A percentile compares a stretch with the other conserved stretches of the same genome.
Conservation (phyloP, 139 green algal genomes). For the Dunaliella primolecta region DNA sequence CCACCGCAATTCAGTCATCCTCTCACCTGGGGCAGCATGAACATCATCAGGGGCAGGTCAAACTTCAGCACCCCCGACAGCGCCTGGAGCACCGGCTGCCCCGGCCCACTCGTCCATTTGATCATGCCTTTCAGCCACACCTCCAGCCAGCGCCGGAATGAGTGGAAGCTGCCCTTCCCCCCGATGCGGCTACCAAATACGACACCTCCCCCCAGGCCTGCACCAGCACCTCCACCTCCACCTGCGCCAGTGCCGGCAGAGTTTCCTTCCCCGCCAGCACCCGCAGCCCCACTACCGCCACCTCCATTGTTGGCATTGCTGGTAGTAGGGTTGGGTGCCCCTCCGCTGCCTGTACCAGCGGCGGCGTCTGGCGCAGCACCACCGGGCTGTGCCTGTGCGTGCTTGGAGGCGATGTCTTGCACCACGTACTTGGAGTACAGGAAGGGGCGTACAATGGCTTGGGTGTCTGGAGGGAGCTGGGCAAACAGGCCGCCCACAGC, state of each 20-base stretch:
- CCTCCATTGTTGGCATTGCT: too few relatives aligned
- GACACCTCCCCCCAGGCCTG: neutral
- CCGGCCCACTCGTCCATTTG: conserved; percentile 20
- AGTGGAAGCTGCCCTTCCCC: conserved; percentile 21
- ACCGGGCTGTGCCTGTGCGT: neutral
- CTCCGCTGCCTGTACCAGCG: too few relatives aligned
- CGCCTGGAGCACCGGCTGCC: conserved; percentile 54
- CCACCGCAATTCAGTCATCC: too few relatives aligned
- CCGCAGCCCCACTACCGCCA: neutral
- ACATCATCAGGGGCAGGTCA: conserved; percentile 79
- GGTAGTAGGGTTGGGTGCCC: too few relatives aligned
- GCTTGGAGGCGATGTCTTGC: neutral
- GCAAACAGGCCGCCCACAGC: conserved; percentile 49
- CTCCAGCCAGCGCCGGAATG: conserved; percentile 73
- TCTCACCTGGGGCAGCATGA: conserved; percentile 83
- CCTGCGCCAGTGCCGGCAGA: conserved; percentile 28
- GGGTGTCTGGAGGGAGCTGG: conserved; percentile 49
- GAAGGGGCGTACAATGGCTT: conserved; percentile 44
- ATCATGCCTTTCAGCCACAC: conserved; percentile 71
- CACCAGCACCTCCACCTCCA: neutral
- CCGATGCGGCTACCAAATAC: conserved; percentile 21
- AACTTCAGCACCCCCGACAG: conserved; percentile 55
- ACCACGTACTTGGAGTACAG: conserved; percentile 34
- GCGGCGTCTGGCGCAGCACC: neutral
- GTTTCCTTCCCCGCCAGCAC: neutral